These are phyloP conservation scores for Trichosporon ovoides DNA, from an alignment of 1,284 basidiomycete species.

Conservation along the genomic window DNA sequence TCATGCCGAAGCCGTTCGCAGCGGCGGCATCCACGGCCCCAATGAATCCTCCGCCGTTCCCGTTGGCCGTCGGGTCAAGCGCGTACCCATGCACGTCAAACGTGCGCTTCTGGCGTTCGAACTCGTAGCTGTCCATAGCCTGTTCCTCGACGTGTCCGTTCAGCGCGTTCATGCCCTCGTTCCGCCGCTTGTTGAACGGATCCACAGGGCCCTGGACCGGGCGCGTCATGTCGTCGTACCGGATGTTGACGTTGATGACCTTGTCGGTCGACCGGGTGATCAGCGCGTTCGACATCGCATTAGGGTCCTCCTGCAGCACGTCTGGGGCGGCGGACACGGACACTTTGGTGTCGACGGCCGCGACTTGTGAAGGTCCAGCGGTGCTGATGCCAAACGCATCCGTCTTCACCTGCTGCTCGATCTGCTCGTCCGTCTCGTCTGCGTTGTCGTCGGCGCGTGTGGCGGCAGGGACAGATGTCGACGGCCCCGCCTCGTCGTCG, in stretches of 20 bases:
- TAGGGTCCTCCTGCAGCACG: constrained; percentile 79
- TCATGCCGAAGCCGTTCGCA: constrained; percentile 67
- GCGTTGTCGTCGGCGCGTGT: constrained; percentile 24
- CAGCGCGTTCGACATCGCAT: constrained; percentile 65
- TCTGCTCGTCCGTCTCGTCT: constrained; percentile 41
- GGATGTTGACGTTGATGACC: constrained; percentile 97
- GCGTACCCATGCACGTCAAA: constrained; percentile 95
- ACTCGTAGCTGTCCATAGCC: constrained; percentile 88
- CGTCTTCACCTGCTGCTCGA: constrained; percentile 35
- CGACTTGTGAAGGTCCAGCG: constrained; percentile 10
- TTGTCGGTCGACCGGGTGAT: constrained; percentile 88
- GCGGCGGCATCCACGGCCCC: constrained; percentile 71
- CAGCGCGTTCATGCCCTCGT: constrained; percentile 72
- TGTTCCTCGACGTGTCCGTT: constrained; percentile 91
- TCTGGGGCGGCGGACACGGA: constrained; percentile 60
- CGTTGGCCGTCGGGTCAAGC: constrained; percentile 71
- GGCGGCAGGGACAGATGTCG: background rate
- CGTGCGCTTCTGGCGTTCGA: constrained; percentile 86
- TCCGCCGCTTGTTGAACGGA: constrained; percentile 76
- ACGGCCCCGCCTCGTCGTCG: constrained; percentile 37
- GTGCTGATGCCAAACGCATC: constrained; percentile 45
- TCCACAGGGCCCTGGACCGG: constrained; percentile 87
- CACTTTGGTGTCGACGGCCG: constrained; percentile 20
- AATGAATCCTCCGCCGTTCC: constrained; percentile 57
- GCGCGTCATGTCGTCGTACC: constrained; percentile 79